These are phyloP conservation scores for Phialophora tarda DNA, from an alignment of 2,329 filamentous ascomycete genomes.

Conservation along the genomic window DNA sequence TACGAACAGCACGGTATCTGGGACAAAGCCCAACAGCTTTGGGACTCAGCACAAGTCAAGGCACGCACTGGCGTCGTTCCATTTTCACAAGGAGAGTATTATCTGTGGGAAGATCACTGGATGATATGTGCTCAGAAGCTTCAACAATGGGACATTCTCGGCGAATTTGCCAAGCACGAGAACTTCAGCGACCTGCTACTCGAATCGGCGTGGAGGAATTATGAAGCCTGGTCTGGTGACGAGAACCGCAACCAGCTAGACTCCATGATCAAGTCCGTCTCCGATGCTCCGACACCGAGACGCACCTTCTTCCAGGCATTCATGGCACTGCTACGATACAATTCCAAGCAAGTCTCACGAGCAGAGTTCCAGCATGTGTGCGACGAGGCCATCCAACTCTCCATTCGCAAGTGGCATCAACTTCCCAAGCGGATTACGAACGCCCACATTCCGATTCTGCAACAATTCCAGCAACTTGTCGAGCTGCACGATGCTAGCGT, in stretches of 20 bases:
- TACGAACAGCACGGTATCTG: conserved; percentile 99
- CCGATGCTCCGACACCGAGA: conserved; percentile 93
- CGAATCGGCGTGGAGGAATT: conserved; percentile 93
- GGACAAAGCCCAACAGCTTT: conserved; percentile 98
- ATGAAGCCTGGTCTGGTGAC: conserved; percentile 89
- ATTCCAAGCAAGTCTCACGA: conserved; percentile 80
- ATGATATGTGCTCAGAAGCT: conserved; percentile 96
- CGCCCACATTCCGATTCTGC: conserved; percentile 89
- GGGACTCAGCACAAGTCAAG: conserved; percentile 96
- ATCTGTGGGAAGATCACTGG: conserved; percentile 99
- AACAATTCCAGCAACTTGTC: conserved; percentile 97
- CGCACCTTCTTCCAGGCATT: conserved; percentile 98
- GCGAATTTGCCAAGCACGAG: conserved; percentile 98
- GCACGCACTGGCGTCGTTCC: conserved; percentile 94
- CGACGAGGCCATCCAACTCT: conserved; percentile 95
- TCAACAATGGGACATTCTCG: conserved; percentile 97
- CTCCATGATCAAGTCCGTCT: conserved; percentile 92
- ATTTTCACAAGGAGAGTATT: conserved; percentile 96
- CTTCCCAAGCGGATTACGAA: conserved; percentile 92
- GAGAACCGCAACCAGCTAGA: conserved; percentile 89
- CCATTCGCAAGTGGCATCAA: conserved; percentile 98
- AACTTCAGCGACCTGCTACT: conserved; percentile 96
- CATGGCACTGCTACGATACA: conserved; percentile 92
- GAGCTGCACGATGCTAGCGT: conserved; percentile 97
- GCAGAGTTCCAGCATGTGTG: conserved; percentile 87